Conservation (phyloP, 352 stramenopile species). For the Globisporangium spiculum region DNA sequence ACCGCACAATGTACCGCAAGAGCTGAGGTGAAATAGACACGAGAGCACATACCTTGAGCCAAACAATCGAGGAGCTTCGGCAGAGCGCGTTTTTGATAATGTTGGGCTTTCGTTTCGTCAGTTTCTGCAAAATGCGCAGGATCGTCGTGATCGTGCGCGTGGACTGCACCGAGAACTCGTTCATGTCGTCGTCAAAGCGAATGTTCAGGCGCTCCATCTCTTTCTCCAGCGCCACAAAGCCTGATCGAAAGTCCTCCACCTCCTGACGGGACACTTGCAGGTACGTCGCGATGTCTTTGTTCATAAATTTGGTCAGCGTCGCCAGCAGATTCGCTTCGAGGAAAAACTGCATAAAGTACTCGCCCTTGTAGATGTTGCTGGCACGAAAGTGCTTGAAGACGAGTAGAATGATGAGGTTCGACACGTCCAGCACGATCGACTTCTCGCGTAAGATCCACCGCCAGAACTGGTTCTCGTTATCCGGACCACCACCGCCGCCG, state of each 20-base stretch:
- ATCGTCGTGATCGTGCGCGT: constrained; percentile 77
- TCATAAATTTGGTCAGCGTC: constrained; percentile 86
- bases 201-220: constrained; percentile 61
- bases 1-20: not conserved
- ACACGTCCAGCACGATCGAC: constrained; percentile 70
- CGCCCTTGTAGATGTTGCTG: constrained; percentile 70
- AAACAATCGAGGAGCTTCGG: constrained; percentile 72
- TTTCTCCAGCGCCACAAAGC: constrained; percentile 60
- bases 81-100: constrained; percentile 82
- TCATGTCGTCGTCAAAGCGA: constrained; percentile 62
- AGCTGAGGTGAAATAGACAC: too few relatives aligned
- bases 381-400: constrained; percentile 78
- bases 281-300: constrained; percentile 80
- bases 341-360: constrained; percentile 83
- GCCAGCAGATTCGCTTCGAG: constrained; percentile 67
- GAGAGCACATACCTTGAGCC: constrained; percentile 52
- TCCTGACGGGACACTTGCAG: constrained; percentile 68
- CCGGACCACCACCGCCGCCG: constrained; percentile 14
- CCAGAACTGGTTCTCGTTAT: constrained; percentile 70
- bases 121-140: constrained; percentile 74
- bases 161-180: constrained; percentile 63
- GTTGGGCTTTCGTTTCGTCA: constrained; percentile 84
- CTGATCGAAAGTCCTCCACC: constrained; percentile 40
- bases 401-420: constrained; percentile 56
- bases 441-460: constrained; percentile 85